Base-by-base conservation (phyloP, 2,329 filamentous ascomycete species). In the Teratosphaeriaceae sp. region DNA sequence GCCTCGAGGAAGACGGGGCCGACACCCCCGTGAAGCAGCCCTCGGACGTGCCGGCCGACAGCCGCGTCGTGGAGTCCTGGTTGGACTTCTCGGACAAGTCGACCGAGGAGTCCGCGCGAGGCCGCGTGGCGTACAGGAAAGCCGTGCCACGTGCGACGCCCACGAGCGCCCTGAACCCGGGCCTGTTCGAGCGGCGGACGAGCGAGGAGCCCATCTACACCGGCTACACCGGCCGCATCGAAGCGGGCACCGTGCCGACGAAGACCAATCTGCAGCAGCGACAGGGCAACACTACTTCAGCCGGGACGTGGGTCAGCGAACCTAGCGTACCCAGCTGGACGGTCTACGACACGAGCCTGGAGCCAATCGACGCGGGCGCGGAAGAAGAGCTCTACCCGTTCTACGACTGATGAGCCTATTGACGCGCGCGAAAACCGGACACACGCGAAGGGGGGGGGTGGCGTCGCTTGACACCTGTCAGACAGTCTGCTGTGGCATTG, bases 41-140 rank as follows among this genome's bases (percentile, higher is more conserved):
- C 3, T 39, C 46, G 5, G 52, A 51, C 21, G 47, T 51, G 2
- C 38, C 40, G 8, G 29, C 34, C 13, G 46, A 52, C 5, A 39
- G 42, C n/a, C 38, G 46, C 7, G 33, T 55, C 12, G 46, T 46
- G 5, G 45, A 51, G 22, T 48, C 48, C 15, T 51, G 49, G 52
- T 24, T 51, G 22, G 52, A 54, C 38, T 53, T 48, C 35, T 38
- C 50, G 19, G 43, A 49, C 38, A 48, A 46, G 30, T 42, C 44
- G 16, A 39, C 15, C n/a, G 39, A 38, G 7, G 35, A 23, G 5
- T 13, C 40, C 13, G 34, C 24, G 31, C 37, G 37, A 44, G 42
- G 45, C 11, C 41, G 31, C 21, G 27, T 50, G 8, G 43, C 38
- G 7, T 48, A 49, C 33, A 48, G 31, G 16, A 35, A 24, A 27